Evolutionary conservation across 352 stramenopile species (phyloP).

Genomic region (Phytophthora sp.): DNA sequence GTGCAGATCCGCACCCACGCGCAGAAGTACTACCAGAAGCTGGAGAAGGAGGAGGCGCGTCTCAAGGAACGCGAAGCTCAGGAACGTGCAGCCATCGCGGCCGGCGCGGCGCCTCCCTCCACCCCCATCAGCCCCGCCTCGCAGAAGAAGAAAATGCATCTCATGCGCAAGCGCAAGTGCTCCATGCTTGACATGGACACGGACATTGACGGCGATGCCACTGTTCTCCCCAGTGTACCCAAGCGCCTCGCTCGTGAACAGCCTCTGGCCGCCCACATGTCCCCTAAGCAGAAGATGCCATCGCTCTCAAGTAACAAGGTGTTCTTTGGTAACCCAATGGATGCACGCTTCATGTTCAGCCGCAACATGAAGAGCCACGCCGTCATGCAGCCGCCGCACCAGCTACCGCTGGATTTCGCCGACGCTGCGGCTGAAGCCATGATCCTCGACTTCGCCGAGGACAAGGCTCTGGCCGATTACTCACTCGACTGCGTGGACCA

Average conservation of each 20-base stretch:
- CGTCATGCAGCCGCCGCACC: slow-evolving; percentile 35
- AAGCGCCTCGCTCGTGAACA: slow-evolving; percentile 78
- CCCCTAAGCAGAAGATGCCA: slow-evolving; percentile 72
- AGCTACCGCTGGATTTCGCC: slow-evolving; percentile 67
- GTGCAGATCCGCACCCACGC: slow-evolving; percentile 90
- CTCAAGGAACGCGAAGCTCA: slow-evolving; percentile 74
- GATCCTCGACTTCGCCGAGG: slow-evolving; percentile 83
- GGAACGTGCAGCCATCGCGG: slow-evolving; percentile 30
- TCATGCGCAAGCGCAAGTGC: slow-evolving; percentile 77
- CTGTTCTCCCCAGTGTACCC: slow-evolving; percentile 54
- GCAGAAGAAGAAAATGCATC: slow-evolving; percentile 63
- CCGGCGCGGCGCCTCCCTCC: slow-evolving; percentile 1
- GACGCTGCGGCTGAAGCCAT: slow-evolving; percentile 50
- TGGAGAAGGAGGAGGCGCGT: slow-evolving; percentile 86
- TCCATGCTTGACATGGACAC: slow-evolving; percentile 41
- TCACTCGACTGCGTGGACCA: slow-evolving; percentile 66
- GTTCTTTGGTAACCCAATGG: slow-evolving; percentile 49
- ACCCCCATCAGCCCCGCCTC: slow-evolving; percentile 28
- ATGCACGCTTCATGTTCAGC: slow-evolving; percentile 43
- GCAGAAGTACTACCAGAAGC: slow-evolving; percentile 92
- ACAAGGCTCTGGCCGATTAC: slow-evolving; percentile 70
- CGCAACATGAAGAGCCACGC: slow-evolving; percentile 36
- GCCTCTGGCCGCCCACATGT: slow-evolving; percentile 73
- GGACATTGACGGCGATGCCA: slow-evolving; percentile 33
- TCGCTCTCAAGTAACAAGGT: slow-evolving; percentile 50